Evolutionary conservation across 2,329 filamentous ascomycete genomes (phyloP), one percentile per base, ranked within the genome.

Genomic region (Hypoxylon sp.): DNA sequence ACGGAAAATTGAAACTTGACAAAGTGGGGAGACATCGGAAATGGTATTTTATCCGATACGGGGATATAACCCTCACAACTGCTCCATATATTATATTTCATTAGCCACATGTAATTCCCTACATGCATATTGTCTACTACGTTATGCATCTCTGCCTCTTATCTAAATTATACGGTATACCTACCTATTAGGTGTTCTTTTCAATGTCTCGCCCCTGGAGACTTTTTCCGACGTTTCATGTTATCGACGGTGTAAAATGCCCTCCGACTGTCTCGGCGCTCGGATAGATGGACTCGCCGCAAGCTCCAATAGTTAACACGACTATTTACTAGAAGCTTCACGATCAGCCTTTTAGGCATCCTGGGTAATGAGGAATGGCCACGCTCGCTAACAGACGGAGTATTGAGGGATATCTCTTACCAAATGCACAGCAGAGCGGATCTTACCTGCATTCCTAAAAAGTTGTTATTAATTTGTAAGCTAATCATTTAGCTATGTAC

Each of bases 231-330:
- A 43, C 36, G 34, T 50, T 50, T 30, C 34, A 19, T 32, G 30
- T 43, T 65, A 36, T 57, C 48, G 52, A 58, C 63, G 63, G 57
- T 49, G 17, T 56, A 49, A 56, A 65, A 45, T 19, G 23, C n/a
- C 56, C 23, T 13, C 63, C 51, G 63, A 56, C 17, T 41, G n/a
- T 53, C n/a, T 38, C 58, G 59, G 34, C 10, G 9, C 13, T 58
- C 53, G 52, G 59, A 46, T 51, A 30, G 50, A 65, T 36, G 28
- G 19, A 57, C 48, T 63, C 25, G 45, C 59, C 66, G 59, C 41
- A n/a, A 19, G 13, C 32, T n/a, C 51, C 41, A 58, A 55, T 53
- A 53, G 17, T 25, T 53, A 28, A 32, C 43, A 38, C n/a, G 49
- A 25, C 38, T 38, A 28, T 28, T 6, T 49, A 43, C 23, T 28